phyloP scores from a whole-genome alignment of 306 rosid genomes.

The Fagus crenata region DNA sequence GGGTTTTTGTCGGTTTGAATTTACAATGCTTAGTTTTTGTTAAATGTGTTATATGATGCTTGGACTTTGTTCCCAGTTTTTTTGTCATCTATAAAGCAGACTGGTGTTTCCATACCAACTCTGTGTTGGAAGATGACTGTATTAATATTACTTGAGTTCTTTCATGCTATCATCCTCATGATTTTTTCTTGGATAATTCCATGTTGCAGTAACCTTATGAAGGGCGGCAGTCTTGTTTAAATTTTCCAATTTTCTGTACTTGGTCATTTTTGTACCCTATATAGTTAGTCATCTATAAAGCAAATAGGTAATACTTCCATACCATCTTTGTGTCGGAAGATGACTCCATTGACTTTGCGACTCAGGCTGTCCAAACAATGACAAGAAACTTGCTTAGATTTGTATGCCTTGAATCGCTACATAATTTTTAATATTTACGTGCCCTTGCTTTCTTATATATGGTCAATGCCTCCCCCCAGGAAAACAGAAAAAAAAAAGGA shows the following conservation, averaged over 20 bases:
- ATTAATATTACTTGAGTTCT: constrained; percentile 26
- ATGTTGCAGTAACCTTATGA: constrained; percentile 24
- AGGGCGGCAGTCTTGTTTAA: not conserved
- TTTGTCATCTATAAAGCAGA: constrained; percentile 66
- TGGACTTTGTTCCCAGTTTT: not conserved
- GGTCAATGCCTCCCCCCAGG: no score
- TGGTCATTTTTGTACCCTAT: not conserved
- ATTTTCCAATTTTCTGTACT: not conserved
- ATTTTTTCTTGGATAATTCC: constrained; percentile 18
- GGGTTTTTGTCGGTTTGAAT: not conserved
- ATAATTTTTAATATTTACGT: not conserved
- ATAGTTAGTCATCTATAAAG: constrained; percentile 33
- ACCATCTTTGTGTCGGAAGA: constrained; percentile 47
- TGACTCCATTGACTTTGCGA: constrained; percentile 29
- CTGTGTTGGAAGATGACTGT: constrained; percentile 93
- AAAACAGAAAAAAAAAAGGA: no score
- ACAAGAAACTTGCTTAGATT: not conserved
- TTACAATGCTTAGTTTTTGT: not conserved
- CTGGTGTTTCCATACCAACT: constrained; percentile 38
- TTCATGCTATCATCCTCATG: constrained; percentile 19
- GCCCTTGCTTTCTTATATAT: not conserved
- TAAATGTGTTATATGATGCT: not conserved
- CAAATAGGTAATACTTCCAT: constrained; percentile 29
- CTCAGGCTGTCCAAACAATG: not conserved
- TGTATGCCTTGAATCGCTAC: constrained; percentile 4